Evolutionary conservation across 257 asterid genomes (phyloP).

Genomic region (Solanum clarkiae): DNA sequence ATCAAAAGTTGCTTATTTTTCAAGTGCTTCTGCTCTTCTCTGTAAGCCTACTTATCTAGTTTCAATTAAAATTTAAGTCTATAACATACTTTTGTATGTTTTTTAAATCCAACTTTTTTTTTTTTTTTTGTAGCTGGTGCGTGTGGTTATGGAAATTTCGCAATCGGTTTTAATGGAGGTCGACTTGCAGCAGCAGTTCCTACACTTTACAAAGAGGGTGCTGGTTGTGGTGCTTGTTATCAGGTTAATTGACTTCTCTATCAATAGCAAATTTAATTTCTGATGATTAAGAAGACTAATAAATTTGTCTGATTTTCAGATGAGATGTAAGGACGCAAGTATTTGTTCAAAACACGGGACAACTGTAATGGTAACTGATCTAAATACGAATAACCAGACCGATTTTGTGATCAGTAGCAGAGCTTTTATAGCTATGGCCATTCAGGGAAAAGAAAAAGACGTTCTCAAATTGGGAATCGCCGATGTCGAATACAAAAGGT

Average conservation of each 20-base stretch:
- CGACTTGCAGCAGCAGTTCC: constrained; percentile 65
- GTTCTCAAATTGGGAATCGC: constrained; percentile 42
- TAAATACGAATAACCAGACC: constrained; percentile 27
- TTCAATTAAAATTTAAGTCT: not conserved
- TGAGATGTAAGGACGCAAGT: constrained; percentile 41
- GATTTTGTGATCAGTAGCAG: constrained; percentile 66
- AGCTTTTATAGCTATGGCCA: constrained; percentile 63
- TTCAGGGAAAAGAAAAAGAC: constrained; percentile 30
- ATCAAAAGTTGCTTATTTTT: constrained; percentile 42
- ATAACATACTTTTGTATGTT: not conserved
- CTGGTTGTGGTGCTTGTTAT: constrained; percentile 88
- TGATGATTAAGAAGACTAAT: not conserved
- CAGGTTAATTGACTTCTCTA: constrained; percentile 23
- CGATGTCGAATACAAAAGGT: constrained; percentile 67
- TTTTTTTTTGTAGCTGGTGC: constrained; percentile 47
- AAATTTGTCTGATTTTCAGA: constrained; percentile 16
- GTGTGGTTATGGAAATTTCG: constrained; percentile 70
- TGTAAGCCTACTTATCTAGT: constrained; percentile 20
- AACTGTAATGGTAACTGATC: constrained; percentile 39
- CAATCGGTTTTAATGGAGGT: constrained; percentile 36
- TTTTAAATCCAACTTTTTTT: not conserved
- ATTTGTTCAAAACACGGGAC: constrained; percentile 47
- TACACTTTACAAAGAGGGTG: constrained; percentile 48
- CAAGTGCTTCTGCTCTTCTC: constrained; percentile 34
- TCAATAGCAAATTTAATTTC: not conserved